These are phyloP conservation scores for Barnettozyma sp. DNA, from an alignment of 805 yeast genomes.

Conservation along the genomic window DNA sequence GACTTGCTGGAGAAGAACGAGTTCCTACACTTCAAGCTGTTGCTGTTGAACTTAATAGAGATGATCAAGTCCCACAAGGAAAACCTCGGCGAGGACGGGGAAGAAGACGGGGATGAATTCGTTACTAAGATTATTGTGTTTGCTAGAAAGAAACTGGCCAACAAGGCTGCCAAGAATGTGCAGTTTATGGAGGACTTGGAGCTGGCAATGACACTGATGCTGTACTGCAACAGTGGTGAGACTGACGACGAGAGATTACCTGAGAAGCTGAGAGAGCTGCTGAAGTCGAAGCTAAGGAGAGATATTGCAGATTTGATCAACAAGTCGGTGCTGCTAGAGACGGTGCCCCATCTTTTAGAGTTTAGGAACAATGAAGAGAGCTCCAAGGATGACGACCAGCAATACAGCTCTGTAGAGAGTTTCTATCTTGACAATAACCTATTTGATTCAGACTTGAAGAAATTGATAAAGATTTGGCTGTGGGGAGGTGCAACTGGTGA, in stretches of 20 bases:
- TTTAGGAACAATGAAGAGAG: slow-evolving; percentile 8
- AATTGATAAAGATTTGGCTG: slow-evolving; percentile 53
- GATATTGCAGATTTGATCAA: slow-evolving; percentile 69
- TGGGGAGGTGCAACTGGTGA: slow-evolving; percentile 48
- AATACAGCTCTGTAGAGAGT: slow-evolving; percentile 6
- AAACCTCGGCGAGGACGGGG: slow-evolving; percentile 17
- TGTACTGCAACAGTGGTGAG: slow-evolving; percentile 32
- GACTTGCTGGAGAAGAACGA: slow-evolving; percentile 57
- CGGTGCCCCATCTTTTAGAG: slow-evolving; percentile 14
- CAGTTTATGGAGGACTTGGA: slow-evolving; percentile 67
- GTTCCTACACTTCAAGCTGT: slow-evolving; percentile 61
- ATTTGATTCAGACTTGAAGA: slow-evolving; percentile 36
- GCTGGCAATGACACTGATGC: slow-evolving; percentile 73
- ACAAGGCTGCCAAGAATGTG: slow-evolving; percentile 51
- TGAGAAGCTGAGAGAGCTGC: slow-evolving; percentile 43
- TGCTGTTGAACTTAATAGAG: slow-evolving; percentile 71
- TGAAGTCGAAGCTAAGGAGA: slow-evolving; percentile 53
- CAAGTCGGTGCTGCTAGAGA: slow-evolving; percentile 42
- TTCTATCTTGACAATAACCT: slow-evolving; percentile 6
- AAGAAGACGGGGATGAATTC: slow-evolving; percentile 40
- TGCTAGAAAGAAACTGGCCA: slow-evolving; percentile 55
- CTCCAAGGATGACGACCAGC: slow-evolving; percentile 5
- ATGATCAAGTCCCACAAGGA: slow-evolving; percentile 46
- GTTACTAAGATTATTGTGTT: slow-evolving; percentile 48
- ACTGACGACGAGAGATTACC: slow-evolving; percentile 35